Evolutionary conservation across 2,329 filamentous ascomycete species (phyloP), one percentile per base, ranked within the genome.

Genomic region (Ascochyta pisi): DNA sequence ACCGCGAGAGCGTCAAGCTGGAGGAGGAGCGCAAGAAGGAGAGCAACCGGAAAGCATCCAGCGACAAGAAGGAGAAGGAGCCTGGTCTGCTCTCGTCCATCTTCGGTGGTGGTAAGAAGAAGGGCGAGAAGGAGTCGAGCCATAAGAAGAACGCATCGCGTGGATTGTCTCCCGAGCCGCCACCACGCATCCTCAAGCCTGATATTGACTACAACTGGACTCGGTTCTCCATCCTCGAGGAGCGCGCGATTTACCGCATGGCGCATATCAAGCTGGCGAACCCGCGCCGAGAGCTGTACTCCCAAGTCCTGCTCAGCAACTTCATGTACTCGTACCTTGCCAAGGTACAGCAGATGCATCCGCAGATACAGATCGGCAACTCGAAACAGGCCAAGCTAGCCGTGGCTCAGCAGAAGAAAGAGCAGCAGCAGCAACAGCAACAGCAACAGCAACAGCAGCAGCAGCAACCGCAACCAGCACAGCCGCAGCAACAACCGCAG

Each of bases 321-420:
- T 99, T 99, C 77, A 99, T 99, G 95, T 99, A 99, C 79, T 95
- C 92, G 54, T 99, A 99, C 75, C 84, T 99, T 62, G 95, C 95
- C 60, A 99, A 98, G 76, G 95, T 99, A 41, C 95, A 99, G 78
- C 92, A 96, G 69, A 97, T 97, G 91, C 95, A 99, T 75, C 95
- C 95, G 39, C 91, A 96, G 71, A 91, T 97, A 78, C 91, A 96
- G 68, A 88, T 96, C 39, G 91, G 91, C n/a, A 85, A 90, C 33
- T 93, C 90, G 47, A 80, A 83, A 15, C 87, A 90, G 33, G 92
- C 92, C 67, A 88, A 85, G 48, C 84, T 87, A 58, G 58, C 59
- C 19, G 83, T 86, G 50, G 83, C 84, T 63, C 79, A 70, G 64
- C 76, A 76, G 69, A 80, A 73, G 51, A 62, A 75, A 64, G 58